Percentiles rank a stretch among this genome's conserved stretches.
Conservation (phyloP, 768 basidiomycete species). For the Cystofilobasidium bisporidii region DNA sequence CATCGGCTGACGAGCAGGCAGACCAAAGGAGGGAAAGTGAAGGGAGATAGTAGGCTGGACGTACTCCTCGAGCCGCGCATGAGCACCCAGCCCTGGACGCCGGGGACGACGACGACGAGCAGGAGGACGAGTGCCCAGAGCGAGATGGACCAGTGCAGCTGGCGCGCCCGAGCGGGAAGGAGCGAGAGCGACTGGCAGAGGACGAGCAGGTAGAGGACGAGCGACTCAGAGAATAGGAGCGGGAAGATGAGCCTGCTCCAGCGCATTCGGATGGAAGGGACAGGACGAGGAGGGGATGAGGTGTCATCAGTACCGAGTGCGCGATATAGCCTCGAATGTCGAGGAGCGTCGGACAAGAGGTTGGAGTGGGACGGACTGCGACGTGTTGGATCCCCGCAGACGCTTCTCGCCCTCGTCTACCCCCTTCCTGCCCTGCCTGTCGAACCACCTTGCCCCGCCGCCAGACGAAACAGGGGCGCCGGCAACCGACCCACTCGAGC, state of each 20-base stretch:
- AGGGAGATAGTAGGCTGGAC: no score
- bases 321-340: no score
- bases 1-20: no score
- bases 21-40: constrained; percentile 7
- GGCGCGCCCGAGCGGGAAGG: constrained; percentile 51
- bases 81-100: constrained; percentile 40
- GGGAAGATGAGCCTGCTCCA: constrained; percentile 51
- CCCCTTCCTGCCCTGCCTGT: not conserved
- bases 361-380: not conserved
- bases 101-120: constrained; percentile 59
- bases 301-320: no score
- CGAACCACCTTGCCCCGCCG: no score
- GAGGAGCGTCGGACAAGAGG: not conserved
- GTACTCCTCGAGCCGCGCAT: constrained; percentile 18
- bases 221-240: constrained; percentile 63
- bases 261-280: no score
- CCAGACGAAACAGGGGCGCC: no score
- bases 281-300: no score
- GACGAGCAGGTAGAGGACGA: constrained; percentile 59
- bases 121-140: constrained; percentile 52
- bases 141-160: constrained; percentile 61
- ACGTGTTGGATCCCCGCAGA: not conserved
- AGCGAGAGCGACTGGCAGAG: constrained; percentile 58
- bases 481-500: not conserved
- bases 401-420: not conserved